Conservation (phyloP, 2,329 filamentous ascomycete species). For the Fusarium sp. region DNA sequence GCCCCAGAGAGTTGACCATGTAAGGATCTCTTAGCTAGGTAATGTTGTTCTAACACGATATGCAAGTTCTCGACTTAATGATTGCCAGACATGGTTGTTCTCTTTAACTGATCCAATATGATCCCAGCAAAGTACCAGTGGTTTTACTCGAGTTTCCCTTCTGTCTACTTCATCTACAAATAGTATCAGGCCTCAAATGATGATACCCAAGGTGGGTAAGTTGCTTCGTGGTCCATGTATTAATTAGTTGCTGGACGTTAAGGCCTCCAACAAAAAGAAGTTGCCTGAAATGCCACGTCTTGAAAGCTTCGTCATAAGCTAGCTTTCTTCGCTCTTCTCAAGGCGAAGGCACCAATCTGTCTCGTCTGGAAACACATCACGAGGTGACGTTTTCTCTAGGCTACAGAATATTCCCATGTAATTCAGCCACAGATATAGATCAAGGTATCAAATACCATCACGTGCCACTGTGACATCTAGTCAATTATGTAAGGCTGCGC, state of each 20-base stretch:
- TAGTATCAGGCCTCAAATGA: not conserved
- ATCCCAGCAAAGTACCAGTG: not conserved
- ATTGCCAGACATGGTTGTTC: too few relatives aligned
- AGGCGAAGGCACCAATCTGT: conserved; percentile 30
- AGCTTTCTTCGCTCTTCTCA: not conserved
- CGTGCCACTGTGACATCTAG: conserved; percentile 17
- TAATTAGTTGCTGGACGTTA: not conserved
- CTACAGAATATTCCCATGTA: conserved; percentile 35
- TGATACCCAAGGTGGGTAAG: not conserved
- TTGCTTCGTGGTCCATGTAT: not conserved
- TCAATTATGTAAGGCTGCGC: conserved; percentile 30
- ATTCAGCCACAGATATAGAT: conserved; percentile 32
- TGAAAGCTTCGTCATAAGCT: conserved; percentile 1
- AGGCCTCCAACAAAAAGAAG: conserved; percentile 8
- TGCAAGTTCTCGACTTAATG: too few relatives aligned
- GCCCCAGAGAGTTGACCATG: not conserved
- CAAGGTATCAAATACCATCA: conserved; percentile 18
- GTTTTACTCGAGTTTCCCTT: not conserved
- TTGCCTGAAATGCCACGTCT: conserved; percentile 13
- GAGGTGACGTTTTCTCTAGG: conserved; percentile 42
- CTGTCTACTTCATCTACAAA: not conserved
- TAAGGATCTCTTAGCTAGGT: not conserved
- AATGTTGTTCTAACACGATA: too few relatives aligned
- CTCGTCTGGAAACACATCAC: conserved; percentile 26
- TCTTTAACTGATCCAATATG: not conserved